Base-by-base conservation (phyloP, 2,329 filamentous ascomycete species). In the Verticillium nonalfalfae region DNA sequence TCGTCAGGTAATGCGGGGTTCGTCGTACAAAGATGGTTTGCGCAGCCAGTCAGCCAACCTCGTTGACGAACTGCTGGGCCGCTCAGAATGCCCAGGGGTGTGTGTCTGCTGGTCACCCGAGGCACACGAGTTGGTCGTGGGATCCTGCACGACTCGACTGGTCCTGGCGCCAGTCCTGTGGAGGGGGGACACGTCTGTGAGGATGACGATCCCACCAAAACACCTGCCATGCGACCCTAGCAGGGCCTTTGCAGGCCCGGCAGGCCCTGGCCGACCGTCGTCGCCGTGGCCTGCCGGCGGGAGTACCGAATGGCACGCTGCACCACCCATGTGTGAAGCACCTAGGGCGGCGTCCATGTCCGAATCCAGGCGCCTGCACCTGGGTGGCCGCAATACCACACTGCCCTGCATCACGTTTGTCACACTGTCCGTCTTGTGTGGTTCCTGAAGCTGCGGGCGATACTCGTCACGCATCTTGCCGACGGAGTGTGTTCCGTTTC, bases 241-340 rank as follows among this genome's bases (percentile, higher is more conserved):
- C n/a, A 21, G 11, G 45, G 45, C 45, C 18, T 50, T 36, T 50
- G 45, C 45, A 50, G n/a, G 45, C 45, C 45, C n/a, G 45, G 18
- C 45, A 50, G 18, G n/a, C 45, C 35, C 45, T 13, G 45, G 45
- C 9, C 45, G 45, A 50, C n/a, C 39, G 39, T 15, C 39, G 45
- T 26, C 45, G n/a, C 61, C 59, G 55, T 34, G 35, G 55, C 61
- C 59, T 60, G 57, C 57, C 59, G 55, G 59, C 60, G 61, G 55
- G 57, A 54, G 61, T 62, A 62, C 63, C 63, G 61, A 64, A 64
- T 63, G 57, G 15, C 31, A 64, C 61, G 52, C 50, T 21, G 36
- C 38, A 45, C 57, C 58, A 55, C 31, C 35, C 40, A 61, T 63
- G 56, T 50, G 9, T 18, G 21, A 50, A 50, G 45, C 59, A 35